Evolutionary conservation across 257 asterid genomes (phyloP).

Genomic region (Ophiorrhiza pumila): DNA sequence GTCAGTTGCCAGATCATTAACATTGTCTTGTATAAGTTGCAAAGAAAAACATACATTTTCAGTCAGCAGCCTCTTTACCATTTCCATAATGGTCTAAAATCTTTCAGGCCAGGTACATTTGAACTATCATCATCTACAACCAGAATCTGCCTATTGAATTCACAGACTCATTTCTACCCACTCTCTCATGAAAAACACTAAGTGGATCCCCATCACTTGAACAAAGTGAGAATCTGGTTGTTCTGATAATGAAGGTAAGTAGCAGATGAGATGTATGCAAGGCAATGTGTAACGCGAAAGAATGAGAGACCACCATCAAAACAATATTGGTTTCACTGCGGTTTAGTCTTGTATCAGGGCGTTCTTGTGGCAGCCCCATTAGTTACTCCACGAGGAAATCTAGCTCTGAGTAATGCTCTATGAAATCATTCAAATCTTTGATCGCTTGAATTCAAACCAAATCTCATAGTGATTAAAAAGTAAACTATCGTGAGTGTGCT

Average conservation of each 20-base stretch:
- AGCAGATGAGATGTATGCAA: background rate
- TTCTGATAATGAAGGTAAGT: background rate
- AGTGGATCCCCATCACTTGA: background rate
- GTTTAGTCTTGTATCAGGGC: background rate
- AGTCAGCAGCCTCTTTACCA: background rate
- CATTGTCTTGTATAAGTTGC: background rate
- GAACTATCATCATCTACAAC: background rate
- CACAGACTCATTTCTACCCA: background rate
- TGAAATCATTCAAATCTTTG: slow-evolving; percentile 31
- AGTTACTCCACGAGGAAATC: background rate
- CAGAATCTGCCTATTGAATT: background rate
- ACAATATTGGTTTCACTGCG: background rate
- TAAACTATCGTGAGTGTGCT: slow-evolving; percentile 84
- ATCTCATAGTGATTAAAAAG: slow-evolving; percentile 92
- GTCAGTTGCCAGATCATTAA: no score
- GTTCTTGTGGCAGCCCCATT: background rate
- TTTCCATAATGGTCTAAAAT: background rate
- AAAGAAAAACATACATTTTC: background rate
- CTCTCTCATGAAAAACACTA: slow-evolving; percentile 2
- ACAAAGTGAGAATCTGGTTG: background rate
- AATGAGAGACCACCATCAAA: background rate
- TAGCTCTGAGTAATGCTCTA: slow-evolving; percentile 6
- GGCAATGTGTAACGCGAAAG: background rate
- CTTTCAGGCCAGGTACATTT: background rate
- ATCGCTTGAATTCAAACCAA: slow-evolving; percentile 81